Conservation (phyloP, 1,284 basidiomycete species). For the Cerioporus squamosus region DNA sequence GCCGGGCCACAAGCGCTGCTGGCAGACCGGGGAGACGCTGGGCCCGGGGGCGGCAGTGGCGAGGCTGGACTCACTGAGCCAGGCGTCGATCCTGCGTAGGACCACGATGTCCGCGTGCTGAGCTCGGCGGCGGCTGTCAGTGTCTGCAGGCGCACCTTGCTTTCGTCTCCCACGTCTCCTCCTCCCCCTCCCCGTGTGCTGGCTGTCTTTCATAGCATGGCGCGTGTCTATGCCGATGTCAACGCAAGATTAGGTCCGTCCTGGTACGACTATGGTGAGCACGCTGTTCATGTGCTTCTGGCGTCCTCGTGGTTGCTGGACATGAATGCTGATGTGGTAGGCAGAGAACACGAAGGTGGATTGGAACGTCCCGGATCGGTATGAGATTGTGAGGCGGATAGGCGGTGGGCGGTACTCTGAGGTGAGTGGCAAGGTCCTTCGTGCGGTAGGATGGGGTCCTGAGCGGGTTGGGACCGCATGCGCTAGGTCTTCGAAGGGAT, state of each 20-base stretch:
- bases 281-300: not conserved
- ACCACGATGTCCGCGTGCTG: constrained; percentile 24
- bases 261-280: constrained; percentile 81
- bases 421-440: constrained; percentile 46
- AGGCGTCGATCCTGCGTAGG: constrained; percentile 15
- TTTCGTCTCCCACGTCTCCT: constrained; percentile 4
- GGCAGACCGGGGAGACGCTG: not conserved
- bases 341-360: constrained; percentile 75
- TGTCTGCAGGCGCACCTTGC: constrained; percentile 12
- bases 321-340: not conserved
- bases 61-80: constrained; percentile 6
- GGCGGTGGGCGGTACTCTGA: constrained; percentile 97
- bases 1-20: not conserved
- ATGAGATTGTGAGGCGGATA: constrained; percentile 98
- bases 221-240: constrained; percentile 71
- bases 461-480: not conserved
- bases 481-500: constrained; percentile 83
- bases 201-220: constrained; percentile 38
- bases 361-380: constrained; percentile 97
- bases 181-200: not conserved
- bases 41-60: not conserved
- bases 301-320: constrained; percentile 16
- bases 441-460: not conserved
- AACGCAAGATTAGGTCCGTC: constrained; percentile 71
- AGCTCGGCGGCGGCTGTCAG: constrained; percentile 9